Base-by-base conservation (phyloP, 345 rosid genomes). In the Stellera chamaejasme region DNA sequence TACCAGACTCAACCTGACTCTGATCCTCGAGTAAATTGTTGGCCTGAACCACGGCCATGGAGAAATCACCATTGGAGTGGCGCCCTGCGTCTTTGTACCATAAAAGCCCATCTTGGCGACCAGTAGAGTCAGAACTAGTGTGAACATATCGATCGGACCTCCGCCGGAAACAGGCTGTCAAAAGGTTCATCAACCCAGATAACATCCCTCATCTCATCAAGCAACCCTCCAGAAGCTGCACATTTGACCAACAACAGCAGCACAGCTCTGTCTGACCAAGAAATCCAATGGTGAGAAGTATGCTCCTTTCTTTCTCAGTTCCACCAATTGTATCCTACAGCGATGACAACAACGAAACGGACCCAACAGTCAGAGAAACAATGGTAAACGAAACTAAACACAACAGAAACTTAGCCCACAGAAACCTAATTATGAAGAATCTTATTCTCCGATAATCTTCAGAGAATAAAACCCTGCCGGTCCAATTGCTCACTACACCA, bases 131-230 rank as follows among this genome's bases (percentile, higher is more conserved):
- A 6, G 86, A 79, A 58, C 46, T 72, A 5, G 77, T 52, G 67
- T 78, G 82, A 60, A 66, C 81, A 60, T 78, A 72, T 15, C 72
- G 77, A 60, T 73, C 90, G 12, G 94, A 79, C 72, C 82, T 81
- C 51, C 88, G 86, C 88, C 88, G 77, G 69, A 88, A 75, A 66
- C 96, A 88, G 83, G 94, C 88, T 84, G 76, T 76, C 63, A 85
- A 74, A 72, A 83, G 72, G 77, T 78, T 85, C 80, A 83, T 78
- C 57, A 85, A 79, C 69, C 74, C 94, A 63, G 90, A 77, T 72
- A 88, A 76, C 96, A 88, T 88, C 94, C 94, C 94, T 88, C 96
- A 88, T 88, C 87, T 85, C 90, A 76, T 71, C 87, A 72, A 63
- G 72, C 71, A 75, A 58, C 74, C 83, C 79, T 68, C 74, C 63